Evolutionary conservation across 2,329 filamentous ascomycete species (phyloP), one percentile per base, ranked within the genome.

Genomic region (Dothideomycetidae sp.): DNA sequence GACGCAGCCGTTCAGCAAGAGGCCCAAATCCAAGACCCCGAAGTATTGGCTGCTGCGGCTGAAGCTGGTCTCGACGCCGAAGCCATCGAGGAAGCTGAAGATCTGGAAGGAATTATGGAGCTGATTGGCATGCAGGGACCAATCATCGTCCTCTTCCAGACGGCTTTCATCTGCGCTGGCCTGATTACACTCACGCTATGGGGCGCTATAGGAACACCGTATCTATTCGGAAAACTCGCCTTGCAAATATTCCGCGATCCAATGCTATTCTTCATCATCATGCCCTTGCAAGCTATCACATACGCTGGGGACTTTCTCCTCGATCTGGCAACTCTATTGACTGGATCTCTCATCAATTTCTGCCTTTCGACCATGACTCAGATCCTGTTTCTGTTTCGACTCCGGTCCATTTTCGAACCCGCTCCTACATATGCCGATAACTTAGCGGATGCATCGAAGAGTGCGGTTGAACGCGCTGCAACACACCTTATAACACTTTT

Each of bases 121-220:
- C 72, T 98, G 11, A 80, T 98, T 42, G 90, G 90, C 26, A 92
- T 98, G 81, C 83, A 92, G 51, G 90, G 90, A 0, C 90, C 90
- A 1, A 68, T 98, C 3, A 78, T 80, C 10, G 85, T 84, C 2
- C 70, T 98, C 4, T 75, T 96, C 47, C 90, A 98, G 52, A 98
- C 98, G 48, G 85, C 82, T 39, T 76, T 94, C 11, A 98, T 98
- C 58, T 93, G 88, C 54, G 79, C 81, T 5, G 78, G 96, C 31
- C 68, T 98, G 17, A 84, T 98, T 10, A 81, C 82, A 1, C 73
- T 88, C 36, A 93, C 86, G 10, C 75, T 98, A 29, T 78, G 84
- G 36, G 64, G 81, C 41, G 88, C 85, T 36, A 75, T 96, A 31
- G 93, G 90, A 62, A 62, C 93, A 36, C 90, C 90, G 0, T 98